phyloP scores from a whole-genome alignment of 768 basidiomycete genomes.

The Xerocomellus amylosporus region DNA sequence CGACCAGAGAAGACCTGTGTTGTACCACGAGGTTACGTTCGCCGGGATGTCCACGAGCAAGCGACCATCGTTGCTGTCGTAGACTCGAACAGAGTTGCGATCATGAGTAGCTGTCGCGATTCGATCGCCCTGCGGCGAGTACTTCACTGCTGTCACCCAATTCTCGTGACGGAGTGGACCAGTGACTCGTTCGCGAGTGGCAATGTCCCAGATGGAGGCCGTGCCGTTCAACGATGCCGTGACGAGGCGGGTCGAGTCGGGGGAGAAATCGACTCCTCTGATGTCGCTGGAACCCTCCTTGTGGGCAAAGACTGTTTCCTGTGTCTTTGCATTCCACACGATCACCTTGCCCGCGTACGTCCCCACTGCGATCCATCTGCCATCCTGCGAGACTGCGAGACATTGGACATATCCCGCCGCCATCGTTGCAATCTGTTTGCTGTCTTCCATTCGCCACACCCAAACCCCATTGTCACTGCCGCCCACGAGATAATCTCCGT shows the following conservation, averaged over 20 bases:
- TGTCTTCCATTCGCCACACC: too few species aligned
- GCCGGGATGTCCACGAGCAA: background rate
- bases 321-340: background rate
- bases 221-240: background rate
- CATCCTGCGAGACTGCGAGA: too few species aligned
- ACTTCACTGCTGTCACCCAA: background rate
- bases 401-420: too few species aligned
- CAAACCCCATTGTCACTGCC: too few species aligned
- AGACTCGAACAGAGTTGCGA: background rate
- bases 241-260: background rate
- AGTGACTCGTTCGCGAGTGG: background rate
- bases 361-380: too few species aligned
- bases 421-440: too few species aligned
- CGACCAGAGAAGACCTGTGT: slow-evolving; percentile 1
- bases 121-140: background rate
- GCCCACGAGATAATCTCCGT: too few species aligned
- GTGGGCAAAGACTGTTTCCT: background rate
- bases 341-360: background rate
- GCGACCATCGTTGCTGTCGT: background rate
- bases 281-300: too few species aligned
- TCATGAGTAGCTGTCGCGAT: background rate
- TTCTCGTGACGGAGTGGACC: background rate
- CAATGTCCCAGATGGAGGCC: background rate
- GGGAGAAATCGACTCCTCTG: background rate
- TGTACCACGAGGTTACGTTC: background rate